A percentile compares a stretch with the other conserved stretches of the same genome.
Evolutionary conservation across 257 asterid genomes (phyloP).

Genomic region (Forsythia suspensa): DNA sequence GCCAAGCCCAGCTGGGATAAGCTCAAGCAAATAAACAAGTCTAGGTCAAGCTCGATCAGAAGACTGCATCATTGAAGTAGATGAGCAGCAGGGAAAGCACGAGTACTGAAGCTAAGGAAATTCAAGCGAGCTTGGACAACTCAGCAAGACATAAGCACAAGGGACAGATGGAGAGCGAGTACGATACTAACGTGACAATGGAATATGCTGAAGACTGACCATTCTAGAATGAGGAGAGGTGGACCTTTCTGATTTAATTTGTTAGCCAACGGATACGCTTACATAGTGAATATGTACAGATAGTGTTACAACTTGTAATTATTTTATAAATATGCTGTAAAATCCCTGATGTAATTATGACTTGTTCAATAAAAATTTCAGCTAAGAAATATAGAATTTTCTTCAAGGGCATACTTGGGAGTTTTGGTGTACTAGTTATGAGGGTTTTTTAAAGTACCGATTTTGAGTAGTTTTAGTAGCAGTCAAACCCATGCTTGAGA

Average conservation of each 20-base stretch:
- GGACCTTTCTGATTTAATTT: not conserved
- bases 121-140: not conserved
- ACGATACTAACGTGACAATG: not conserved
- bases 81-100: not conserved
- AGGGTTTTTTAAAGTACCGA: too few species aligned
- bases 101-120: not conserved
- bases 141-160: not conserved
- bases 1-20: constrained; percentile 13
- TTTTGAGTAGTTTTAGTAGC: too few species aligned
- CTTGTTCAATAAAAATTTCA: too few species aligned
- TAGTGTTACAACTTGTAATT: too few species aligned
- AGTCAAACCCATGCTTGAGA: too few species aligned
- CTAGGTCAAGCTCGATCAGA: not conserved
- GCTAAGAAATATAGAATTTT: too few species aligned
- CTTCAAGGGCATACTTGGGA: too few species aligned
- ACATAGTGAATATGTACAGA: too few species aligned
- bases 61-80: not conserved
- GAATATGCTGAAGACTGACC: not conserved
- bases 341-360: too few species aligned
- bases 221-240: not conserved
- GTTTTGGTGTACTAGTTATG: too few species aligned
- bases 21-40: constrained; percentile 9
- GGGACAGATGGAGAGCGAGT: not conserved
- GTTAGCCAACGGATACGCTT: not conserved
- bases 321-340: too few species aligned